Evolutionary conservation across 1,284 basidiomycete genomes (phyloP).

Genomic region (Puccinia triticina): DNA sequence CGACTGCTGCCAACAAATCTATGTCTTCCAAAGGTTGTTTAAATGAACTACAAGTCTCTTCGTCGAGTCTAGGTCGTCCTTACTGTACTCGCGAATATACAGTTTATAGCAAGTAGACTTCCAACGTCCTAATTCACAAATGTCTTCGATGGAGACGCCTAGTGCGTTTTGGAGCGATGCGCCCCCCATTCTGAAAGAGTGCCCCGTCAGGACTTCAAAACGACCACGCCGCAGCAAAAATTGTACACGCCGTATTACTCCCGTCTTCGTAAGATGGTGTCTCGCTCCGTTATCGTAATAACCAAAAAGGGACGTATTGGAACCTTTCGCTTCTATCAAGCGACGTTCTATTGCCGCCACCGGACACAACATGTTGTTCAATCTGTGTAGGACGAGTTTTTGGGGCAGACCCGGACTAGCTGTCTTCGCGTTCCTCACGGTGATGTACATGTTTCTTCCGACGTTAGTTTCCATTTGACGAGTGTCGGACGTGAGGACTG

Average conservation of each 20-base stretch:
- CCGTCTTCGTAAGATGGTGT: too few species aligned
- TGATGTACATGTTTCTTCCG: too few species aligned
- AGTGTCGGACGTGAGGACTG: background rate
- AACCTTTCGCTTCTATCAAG: too few species aligned
- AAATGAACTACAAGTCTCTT: too few species aligned
- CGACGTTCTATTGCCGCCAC: background rate
- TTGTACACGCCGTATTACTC: too few species aligned
- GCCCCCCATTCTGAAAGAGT: conserved; percentile 1
- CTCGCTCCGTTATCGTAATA: background rate
- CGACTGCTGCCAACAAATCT: too few species aligned
- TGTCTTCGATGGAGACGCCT: background rate
- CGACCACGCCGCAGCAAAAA: too few species aligned
- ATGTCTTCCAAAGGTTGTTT: too few species aligned
- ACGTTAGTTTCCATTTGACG: too few species aligned
- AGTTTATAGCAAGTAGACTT: too few species aligned
- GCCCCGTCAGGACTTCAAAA: background rate
- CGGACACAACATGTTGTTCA: background rate
- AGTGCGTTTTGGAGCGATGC: background rate
- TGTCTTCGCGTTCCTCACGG: background rate
- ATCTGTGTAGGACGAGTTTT: background rate
- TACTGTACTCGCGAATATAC: too few species aligned
- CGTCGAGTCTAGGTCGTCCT: too few species aligned
- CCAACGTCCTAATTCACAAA: background rate
- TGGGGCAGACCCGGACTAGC: background rate
- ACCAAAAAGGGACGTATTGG: background rate